Base-by-base conservation (phyloP, 768 basidiomycete genomes). In the Xerocomellus intermedius region DNA sequence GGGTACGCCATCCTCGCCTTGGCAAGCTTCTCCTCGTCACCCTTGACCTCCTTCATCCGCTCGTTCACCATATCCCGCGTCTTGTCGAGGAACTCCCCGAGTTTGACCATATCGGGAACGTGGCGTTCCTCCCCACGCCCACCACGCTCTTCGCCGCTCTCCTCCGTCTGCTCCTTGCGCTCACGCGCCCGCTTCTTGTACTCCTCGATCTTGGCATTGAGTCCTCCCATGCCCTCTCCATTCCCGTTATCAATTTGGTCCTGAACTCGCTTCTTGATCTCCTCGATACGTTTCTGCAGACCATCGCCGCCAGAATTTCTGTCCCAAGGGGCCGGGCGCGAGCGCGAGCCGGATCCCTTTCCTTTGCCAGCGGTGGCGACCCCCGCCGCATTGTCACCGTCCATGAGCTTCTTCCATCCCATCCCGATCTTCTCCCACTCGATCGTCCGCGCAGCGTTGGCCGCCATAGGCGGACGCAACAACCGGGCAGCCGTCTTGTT, bases 371-470 rank as follows among this genome's bases (percentile, higher is more conserved):
- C 22, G 6, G 42, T 32, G 16, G 33, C 21, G 37, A 19, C 42
- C 21, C 3, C 50, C 8, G 21, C 17, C 5, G 32, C 16, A 16
- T 48, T 22, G 26, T 41, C 49, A 2, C 43, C 50, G 0, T 56
- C 50, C 59, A 64, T 47, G 4, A 56, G 46, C 13, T n/a, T 44
- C 55, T 50, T 60, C 69, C 69, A 62, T n/a, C 53, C 53, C n/a
- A 5, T 10, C 14, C 70, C 59, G 6, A 68, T 52, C 37, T 48
- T 62, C 16, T 38, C 48, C 66, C 66, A 59, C 33, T 63, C 66
- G n/a, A 52, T 42, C 38, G 42, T 61, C 42, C 50, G 59, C 33
- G 55, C 8, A 2, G 56, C 51, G 21, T 62, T 59, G 8, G 51
- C 51, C 13, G 45, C 54, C 3, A 36, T 2, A 1, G 41, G 43